Percentiles rank a stretch among this genome's conserved stretches.
Conservation (phyloP, 2,329 filamentous ascomycete genomes). For the Plenodomus lindquistii region DNA sequence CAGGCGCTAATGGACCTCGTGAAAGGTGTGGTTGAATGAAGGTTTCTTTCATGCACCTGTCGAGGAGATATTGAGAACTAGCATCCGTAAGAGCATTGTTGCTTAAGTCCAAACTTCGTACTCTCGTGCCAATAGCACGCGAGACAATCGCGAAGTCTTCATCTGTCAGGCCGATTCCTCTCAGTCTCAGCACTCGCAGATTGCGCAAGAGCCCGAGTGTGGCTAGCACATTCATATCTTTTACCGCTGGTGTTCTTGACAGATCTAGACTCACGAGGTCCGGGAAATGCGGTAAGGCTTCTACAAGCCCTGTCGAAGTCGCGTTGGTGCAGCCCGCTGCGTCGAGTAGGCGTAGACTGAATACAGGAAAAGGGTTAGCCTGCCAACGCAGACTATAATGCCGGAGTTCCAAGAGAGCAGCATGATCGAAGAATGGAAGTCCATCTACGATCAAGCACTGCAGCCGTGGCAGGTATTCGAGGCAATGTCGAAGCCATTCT, state of each 20-base stretch:
- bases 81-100: conserved; percentile 62
- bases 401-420: conserved; percentile 56
- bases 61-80: conserved; percentile 56
- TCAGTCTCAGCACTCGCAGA: conserved; percentile 61
- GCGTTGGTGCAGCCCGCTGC: conserved; percentile 62
- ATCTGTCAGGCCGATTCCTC: conserved; percentile 58
- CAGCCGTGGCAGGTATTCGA: conserved; percentile 61
- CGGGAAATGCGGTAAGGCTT: conserved; percentile 58
- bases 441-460: conserved; percentile 63
- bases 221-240: conserved; percentile 54
- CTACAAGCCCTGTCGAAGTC: conserved; percentile 58
- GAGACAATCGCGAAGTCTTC: conserved; percentile 57
- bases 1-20: conserved; percentile 22
- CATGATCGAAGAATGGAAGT: conserved; percentile 66
- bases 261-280: conserved; percentile 62
- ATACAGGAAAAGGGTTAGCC: conserved; percentile 38
- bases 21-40: conserved; percentile 9
- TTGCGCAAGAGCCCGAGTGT: conserved; percentile 52
- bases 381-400: conserved; percentile 34
- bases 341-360: conserved; percentile 59
- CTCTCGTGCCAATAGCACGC: conserved; percentile 54
- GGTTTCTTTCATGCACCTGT: conserved; percentile 53
- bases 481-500: conserved; percentile 63
- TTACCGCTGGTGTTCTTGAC: conserved; percentile 57
- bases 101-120: conserved; percentile 61